These are phyloP conservation scores for Syzygium grande DNA, from an alignment of 345 rosid species.

Conservation along the genomic window DNA sequence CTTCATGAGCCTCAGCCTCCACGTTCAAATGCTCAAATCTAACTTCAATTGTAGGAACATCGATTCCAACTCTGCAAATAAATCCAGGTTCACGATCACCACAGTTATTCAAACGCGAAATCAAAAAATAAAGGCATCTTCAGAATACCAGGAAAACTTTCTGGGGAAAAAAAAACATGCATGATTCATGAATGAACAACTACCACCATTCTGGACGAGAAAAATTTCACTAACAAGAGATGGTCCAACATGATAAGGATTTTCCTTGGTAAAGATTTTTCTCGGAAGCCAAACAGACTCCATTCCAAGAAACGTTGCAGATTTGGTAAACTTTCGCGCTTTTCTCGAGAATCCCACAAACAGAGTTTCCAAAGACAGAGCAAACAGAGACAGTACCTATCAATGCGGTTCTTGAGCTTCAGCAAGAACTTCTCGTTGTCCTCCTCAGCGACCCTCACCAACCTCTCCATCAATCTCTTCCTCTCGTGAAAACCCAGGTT, in stretches of 20 bases:
- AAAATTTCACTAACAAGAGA: not conserved
- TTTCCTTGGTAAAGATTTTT: not conserved
- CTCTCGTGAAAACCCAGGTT: slow-evolving; percentile 31
- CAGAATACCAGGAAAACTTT: not conserved
- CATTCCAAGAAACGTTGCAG: not conserved
- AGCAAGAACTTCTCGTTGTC: slow-evolving; percentile 34
- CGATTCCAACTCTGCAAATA: slow-evolving; percentile 38
- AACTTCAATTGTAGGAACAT: slow-evolving; percentile 48
- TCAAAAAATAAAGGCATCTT: not conserved
- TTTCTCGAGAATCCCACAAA: not conserved
- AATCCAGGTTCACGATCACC: not conserved
- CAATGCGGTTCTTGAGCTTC: slow-evolving; percentile 13
- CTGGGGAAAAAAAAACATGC: not conserved
- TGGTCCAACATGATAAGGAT: not conserved
- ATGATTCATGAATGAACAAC: not conserved
- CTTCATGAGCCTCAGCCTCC: slow-evolving; percentile 54
- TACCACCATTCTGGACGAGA: not conserved
- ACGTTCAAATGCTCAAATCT: slow-evolving; percentile 38
- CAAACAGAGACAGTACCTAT: not conserved
- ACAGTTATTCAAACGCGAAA: not conserved
- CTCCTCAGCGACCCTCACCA: slow-evolving; percentile 22
- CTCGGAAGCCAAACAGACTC: not conserved
- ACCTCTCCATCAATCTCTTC: slow-evolving; percentile 20
- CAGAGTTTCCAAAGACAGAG: not conserved
- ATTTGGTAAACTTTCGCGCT: not conserved